Conservation (phyloP, 2,329 filamentous ascomycete genomes). For the Sporothrix schenckii region DNA sequence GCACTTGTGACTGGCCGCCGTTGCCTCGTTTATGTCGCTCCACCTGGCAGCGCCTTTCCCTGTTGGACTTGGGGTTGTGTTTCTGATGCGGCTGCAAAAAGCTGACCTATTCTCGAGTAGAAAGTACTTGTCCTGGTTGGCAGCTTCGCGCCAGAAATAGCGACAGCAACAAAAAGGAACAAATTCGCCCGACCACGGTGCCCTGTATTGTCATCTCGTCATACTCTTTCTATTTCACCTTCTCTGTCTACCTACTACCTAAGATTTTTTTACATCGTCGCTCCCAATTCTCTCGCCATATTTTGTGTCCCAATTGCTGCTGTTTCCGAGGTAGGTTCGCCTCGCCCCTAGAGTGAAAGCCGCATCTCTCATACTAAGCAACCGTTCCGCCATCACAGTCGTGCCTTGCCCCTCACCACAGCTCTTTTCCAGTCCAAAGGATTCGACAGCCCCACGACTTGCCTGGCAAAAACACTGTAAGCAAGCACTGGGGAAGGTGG, state of each 20-base stretch:
- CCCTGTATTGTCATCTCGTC: not conserved
- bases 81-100: not conserved
- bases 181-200: not conserved
- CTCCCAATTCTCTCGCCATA: not conserved
- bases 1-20: not conserved
- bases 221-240: not conserved
- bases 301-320: conserved; percentile 5
- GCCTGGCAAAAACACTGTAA: not conserved
- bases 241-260: not conserved
- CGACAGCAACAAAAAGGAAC: conserved; percentile 3
- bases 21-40: not conserved
- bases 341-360: conserved; percentile 15
- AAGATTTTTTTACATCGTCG: conserved; percentile 22
- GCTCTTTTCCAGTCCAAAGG: conserved; percentile 26
- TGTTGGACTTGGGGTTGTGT: conserved; percentile 8
- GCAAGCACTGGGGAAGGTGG: not conserved
- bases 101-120: not conserved
- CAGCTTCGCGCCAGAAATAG: not conserved
- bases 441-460: conserved; percentile 20
- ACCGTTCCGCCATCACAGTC: conserved; percentile 24
- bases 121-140: conserved; percentile 7
- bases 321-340: conserved; percentile 15
- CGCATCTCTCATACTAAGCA: conserved; percentile 24
- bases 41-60: conserved; percentile 13
- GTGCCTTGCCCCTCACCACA: conserved; percentile 25